A percentile compares a stretch with the other conserved stretches of the same genome.
Conservation (phyloP, 1,139 yeast species). For the Candida sojae region DNA sequence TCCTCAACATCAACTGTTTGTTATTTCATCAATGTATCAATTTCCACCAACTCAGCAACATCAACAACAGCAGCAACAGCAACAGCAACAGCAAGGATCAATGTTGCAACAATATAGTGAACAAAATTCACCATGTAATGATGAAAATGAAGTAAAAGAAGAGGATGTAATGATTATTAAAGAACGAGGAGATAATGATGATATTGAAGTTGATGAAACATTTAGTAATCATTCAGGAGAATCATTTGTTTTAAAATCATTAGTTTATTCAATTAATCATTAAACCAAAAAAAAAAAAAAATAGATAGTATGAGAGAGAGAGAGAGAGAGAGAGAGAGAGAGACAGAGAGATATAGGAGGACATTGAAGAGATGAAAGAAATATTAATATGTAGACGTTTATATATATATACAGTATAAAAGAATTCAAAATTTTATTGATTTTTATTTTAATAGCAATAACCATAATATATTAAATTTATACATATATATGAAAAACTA, state of each 20-base stretch:
- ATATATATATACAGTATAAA: neutral
- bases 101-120: constrained; percentile 1
- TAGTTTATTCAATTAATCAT: constrained; percentile 47
- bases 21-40: constrained; percentile 2
- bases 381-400: constrained; percentile 2
- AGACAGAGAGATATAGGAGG: neutral
- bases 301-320: neutral
- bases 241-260: constrained; percentile 40
- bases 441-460: too few relatives aligned
- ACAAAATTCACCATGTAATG: constrained; percentile 3
- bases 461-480: too few relatives aligned
- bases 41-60: neutral
- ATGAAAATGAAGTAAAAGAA: constrained; percentile 4
- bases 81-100: constrained; percentile 5
- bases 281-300: constrained; percentile 4
- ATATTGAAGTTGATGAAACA: constrained; percentile 2
- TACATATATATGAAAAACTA: neutral
- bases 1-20: constrained; percentile 4
- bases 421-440: neutral
- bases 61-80: constrained; percentile 5
- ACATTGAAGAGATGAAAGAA: too few relatives aligned
- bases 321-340: neutral
- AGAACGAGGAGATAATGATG: neutral
- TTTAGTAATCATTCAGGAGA: constrained; percentile 23
- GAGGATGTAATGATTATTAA: constrained; percentile 3